phyloP scores from a whole-genome alignment of 2,329 filamentous ascomycete species.

The Didymella pinodella region DNA sequence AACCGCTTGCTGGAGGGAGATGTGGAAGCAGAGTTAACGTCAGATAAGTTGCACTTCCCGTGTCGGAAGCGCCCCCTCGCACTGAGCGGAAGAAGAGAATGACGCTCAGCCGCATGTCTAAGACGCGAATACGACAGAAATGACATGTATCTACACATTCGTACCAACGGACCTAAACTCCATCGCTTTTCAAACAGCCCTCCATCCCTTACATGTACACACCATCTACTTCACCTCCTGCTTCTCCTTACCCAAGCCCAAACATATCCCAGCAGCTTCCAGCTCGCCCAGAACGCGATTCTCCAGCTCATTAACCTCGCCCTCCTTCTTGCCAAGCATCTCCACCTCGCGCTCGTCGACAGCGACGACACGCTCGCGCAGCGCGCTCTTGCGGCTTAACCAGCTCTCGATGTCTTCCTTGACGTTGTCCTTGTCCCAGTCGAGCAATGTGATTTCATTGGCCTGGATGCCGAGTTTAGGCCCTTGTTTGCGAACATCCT shows the following conservation, averaged over 20 bases:
- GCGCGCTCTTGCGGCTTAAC: conserved; percentile 71
- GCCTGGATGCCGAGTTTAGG: conserved; percentile 58
- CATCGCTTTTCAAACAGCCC: conserved; percentile 5
- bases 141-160: conserved; percentile 3
- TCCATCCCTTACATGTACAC: not conserved
- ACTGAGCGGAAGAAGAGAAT: too few relatives aligned
- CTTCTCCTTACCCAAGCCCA: conserved; percentile 37
- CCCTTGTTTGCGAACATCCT: conserved; percentile 65
- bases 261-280: conserved; percentile 48
- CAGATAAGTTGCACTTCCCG: too few relatives aligned
- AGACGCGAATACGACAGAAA: not conserved
- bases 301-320: conserved; percentile 68
- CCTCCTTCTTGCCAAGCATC: conserved; percentile 56
- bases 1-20: too few relatives aligned
- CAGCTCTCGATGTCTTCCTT: conserved; percentile 86
- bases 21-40: too few relatives aligned
- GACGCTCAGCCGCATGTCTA: too few relatives aligned
- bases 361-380: conserved; percentile 77
- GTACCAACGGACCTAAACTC: conserved; percentile 4
- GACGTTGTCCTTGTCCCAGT: conserved; percentile 76
- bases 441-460: conserved; percentile 72
- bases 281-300: conserved; percentile 69
- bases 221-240: conserved; percentile 17
- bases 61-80: too few relatives aligned
- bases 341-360: conserved; percentile 75